These are phyloP conservation scores for Syncephalastrum racemosum DNA, from an alignment of 371 early-diverging fungal genomes.

Conservation along the genomic window DNA sequence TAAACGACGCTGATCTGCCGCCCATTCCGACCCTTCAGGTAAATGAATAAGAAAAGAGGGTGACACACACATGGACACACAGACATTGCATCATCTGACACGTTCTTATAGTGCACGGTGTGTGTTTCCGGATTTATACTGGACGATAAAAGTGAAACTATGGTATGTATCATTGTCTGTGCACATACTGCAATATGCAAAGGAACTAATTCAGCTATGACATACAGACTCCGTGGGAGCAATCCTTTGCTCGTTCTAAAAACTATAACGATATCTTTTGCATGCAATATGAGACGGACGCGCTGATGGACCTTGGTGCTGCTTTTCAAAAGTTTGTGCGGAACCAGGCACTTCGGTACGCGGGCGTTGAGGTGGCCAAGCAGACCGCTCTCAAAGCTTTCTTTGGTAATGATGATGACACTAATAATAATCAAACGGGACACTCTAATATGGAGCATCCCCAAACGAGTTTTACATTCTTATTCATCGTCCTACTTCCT, in stretches of 20 bases:
- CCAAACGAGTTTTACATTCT: too few relatives aligned
- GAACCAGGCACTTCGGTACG: conserved; percentile 78
- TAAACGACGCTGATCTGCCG: conserved; percentile 53
- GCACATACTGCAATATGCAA: neutral
- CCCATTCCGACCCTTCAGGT: conserved; percentile 62
- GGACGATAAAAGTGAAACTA: conserved; percentile 38
- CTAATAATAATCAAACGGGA: neutral
- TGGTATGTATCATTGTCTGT: conserved; percentile 18
- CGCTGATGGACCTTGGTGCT: conserved; percentile 73
- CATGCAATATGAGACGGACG: conserved; percentile 78
- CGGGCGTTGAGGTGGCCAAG: conserved; percentile 84
- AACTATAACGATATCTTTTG: conserved; percentile 55
- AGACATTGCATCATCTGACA: neutral
- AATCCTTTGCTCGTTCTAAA: conserved; percentile 35
- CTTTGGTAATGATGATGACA: conserved; percentile 28
- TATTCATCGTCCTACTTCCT: too few relatives aligned
- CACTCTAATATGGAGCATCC: neutral
- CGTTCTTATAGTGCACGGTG: conserved; percentile 48
- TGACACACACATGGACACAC: conserved; percentile 1
- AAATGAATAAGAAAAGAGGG: conserved; percentile 8
- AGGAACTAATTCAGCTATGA: neutral
- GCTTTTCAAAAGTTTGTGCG: conserved; percentile 79
- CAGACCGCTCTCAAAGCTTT: conserved; percentile 84
- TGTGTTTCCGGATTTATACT: conserved; percentile 64
- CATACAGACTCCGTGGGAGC: conserved; percentile 55